A percentile compares a stretch with the other conserved stretches of the same genome.
Conservation (phyloP, 2,329 filamentous ascomycete genomes). For the Bipolaris oryzae region DNA sequence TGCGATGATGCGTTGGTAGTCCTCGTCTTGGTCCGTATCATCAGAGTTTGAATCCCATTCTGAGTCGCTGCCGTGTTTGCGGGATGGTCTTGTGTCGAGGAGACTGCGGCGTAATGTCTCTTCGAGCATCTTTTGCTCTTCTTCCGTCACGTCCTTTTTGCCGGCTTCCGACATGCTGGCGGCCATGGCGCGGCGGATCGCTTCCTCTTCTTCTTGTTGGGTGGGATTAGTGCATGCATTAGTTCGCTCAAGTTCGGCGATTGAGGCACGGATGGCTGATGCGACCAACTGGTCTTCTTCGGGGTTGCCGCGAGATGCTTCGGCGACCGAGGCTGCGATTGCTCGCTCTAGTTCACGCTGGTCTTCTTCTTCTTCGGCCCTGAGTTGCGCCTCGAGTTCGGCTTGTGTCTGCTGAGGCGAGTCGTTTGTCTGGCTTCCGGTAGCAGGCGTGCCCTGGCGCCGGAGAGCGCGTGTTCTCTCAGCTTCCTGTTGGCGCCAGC, state of each 20-base stretch:
- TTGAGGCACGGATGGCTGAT: slow-evolving; percentile 73
- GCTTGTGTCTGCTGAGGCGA: slow-evolving; percentile 16
- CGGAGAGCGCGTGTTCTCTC: slow-evolving; percentile 21
- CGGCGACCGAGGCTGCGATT: slow-evolving; percentile 66
- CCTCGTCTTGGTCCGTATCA: slow-evolving; percentile 45
- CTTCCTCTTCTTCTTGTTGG: slow-evolving; percentile 53
- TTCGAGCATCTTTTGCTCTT: slow-evolving; percentile 52
- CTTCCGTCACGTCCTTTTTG: slow-evolving; percentile 36
- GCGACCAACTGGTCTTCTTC: slow-evolving; percentile 75
- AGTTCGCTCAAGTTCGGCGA: slow-evolving; percentile 61
- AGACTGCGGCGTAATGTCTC: slow-evolving; percentile 54
- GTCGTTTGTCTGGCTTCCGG: slow-evolving; percentile 26
- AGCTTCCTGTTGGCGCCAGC: slow-evolving; percentile 20
- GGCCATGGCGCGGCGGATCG: slow-evolving; percentile 57
- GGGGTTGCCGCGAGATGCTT: slow-evolving; percentile 72
- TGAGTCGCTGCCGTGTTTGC: slow-evolving; percentile 27
- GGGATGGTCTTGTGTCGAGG: slow-evolving; percentile 45
- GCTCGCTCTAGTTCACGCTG: slow-evolving; percentile 72
- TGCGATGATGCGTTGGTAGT: slow-evolving; percentile 45
- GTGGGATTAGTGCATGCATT: slow-evolving; percentile 32
- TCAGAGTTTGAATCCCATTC: slow-evolving; percentile 39
- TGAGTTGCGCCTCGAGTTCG: slow-evolving; percentile 30
- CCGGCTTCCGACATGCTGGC: slow-evolving; percentile 57
- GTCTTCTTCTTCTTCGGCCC: slow-evolving; percentile 48
- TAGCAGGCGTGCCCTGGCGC: slow-evolving; percentile 32